Evolutionary conservation across 1,284 basidiomycete species (phyloP).

Genomic region (Apiotrichum domesticum): DNA sequence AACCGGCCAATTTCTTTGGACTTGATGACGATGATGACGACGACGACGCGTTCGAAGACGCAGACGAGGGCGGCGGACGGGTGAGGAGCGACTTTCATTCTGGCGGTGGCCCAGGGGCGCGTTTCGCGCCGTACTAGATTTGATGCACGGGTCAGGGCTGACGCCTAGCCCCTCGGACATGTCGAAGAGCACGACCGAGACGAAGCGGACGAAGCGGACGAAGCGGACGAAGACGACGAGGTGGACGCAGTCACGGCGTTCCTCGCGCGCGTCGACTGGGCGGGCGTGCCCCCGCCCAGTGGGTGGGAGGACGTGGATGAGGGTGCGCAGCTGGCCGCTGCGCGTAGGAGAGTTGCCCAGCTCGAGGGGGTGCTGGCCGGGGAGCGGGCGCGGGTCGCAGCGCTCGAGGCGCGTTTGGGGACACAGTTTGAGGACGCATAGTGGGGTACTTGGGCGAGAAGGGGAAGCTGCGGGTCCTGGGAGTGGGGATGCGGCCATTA

Average conservation of each 20-base stretch:
- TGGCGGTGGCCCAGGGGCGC: no score
- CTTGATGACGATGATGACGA: slow-evolving; percentile 51
- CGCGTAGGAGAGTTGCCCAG: slow-evolving; percentile 1
- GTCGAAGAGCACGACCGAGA: slow-evolving; percentile 51
- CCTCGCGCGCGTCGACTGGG: slow-evolving; percentile 61
- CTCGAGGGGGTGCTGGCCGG: slow-evolving; percentile 4
- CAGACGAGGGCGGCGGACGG: slow-evolving; percentile 41
- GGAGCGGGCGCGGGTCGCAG: neutral
- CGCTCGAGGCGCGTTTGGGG: neutral
- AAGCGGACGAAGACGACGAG: slow-evolving; percentile 46
- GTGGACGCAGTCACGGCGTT: slow-evolving; percentile 55
- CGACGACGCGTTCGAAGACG: slow-evolving; percentile 34
- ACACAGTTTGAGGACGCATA: no score
- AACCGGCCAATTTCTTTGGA: slow-evolving; percentile 41
- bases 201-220: slow-evolving; percentile 2
- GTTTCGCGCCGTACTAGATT: no score
- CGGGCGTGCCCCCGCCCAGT: slow-evolving; percentile 5
- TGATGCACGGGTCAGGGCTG: no score
- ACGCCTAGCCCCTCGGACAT: slow-evolving; percentile 22
- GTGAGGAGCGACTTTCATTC: no score
- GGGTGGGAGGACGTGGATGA: slow-evolving; percentile 7
- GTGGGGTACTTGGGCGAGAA: no score
- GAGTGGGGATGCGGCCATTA: no score
- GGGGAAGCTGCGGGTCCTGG: no score
- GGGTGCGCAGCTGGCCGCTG: neutral